Conservation (phyloP, 192 early-diverging fungal species). For the Dissophora ornata region DNA sequence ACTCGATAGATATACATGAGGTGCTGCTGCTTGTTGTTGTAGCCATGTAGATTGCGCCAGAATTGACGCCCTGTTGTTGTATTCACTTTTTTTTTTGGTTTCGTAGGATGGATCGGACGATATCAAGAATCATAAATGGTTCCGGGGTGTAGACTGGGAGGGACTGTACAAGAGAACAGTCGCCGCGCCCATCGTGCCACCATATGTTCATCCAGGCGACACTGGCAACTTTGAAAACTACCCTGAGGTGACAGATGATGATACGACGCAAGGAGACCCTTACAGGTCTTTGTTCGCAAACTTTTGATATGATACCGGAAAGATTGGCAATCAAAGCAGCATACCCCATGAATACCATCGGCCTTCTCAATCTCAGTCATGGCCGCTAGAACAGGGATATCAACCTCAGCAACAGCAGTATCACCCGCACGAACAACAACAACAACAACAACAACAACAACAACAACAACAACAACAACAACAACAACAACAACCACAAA, state of each 20-base stretch:
- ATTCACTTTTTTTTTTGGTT: too few species aligned
- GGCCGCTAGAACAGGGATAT: constrained; percentile 17
- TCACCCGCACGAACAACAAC: constrained; percentile 3
- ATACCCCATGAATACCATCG: constrained; percentile 33
- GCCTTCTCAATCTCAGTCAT: constrained; percentile 8
- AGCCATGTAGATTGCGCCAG: too few species aligned
- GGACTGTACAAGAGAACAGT: constrained; percentile 80
- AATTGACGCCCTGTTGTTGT: too few species aligned
- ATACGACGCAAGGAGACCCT: constrained; percentile 72
- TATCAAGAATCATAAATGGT: constrained; percentile 96
- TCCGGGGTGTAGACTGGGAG: constrained; percentile 92
- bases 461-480: constrained; percentile 19
- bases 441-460: constrained; percentile 13
- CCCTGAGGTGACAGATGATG: constrained; percentile 82
- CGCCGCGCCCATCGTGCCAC: constrained; percentile 91
- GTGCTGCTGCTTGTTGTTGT: too few species aligned
- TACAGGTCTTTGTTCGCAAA: constrained; percentile 82
- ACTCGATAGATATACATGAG: too few species aligned
- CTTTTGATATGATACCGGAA: constrained; percentile 70
- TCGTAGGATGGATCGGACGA: constrained; percentile 90
- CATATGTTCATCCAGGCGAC: constrained; percentile 89
- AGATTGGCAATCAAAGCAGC: constrained; percentile 53
- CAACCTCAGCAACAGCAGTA: constrained; percentile 8
- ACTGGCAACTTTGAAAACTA: constrained; percentile 99
- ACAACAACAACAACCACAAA: too few species aligned